Conservation (phyloP, 1,284 basidiomycete genomes). For the Cryptococcus maquisensis region DNA sequence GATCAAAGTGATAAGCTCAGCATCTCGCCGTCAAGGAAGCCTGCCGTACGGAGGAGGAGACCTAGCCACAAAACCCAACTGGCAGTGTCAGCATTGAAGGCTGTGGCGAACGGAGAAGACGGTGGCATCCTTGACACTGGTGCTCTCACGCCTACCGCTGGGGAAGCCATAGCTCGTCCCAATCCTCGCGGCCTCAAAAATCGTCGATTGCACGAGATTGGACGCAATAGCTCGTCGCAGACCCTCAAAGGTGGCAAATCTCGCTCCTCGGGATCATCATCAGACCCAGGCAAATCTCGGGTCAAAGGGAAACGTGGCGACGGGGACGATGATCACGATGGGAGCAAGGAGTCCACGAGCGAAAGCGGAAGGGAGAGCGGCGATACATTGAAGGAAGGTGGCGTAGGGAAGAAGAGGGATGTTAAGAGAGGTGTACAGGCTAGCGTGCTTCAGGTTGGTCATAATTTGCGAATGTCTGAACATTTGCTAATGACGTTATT, state of each 20-base stretch:
- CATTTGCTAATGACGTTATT: background rate
- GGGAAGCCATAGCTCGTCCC: too few relatives aligned
- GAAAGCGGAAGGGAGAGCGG: slow-evolving; percentile 41
- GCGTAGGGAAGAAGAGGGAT: slow-evolving; percentile 1
- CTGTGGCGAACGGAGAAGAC: slow-evolving; percentile 12
- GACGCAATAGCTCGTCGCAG: slow-evolving; percentile 4
- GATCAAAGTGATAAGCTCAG: slow-evolving; percentile 1
- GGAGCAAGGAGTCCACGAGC: slow-evolving; percentile 15
- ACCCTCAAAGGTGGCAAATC: slow-evolving; percentile 23
- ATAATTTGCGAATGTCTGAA: background rate
- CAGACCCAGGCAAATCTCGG: slow-evolving; percentile 18
- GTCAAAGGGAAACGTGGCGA: background rate
- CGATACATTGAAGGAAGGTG: slow-evolving; percentile 35
- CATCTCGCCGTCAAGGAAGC: background rate
- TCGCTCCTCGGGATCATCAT: background rate
- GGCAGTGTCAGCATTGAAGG: slow-evolving; percentile 36
- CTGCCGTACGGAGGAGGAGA: slow-evolving; percentile 25
- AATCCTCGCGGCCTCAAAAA: background rate
- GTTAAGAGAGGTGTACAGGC: slow-evolving; percentile 3
- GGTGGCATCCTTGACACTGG: background rate
- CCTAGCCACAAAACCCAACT: slow-evolving; percentile 30
- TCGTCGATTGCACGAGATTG: background rate
- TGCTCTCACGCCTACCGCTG: too few relatives aligned
- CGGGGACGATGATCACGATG: slow-evolving; percentile 3
- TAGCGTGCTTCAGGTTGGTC: slow-evolving; percentile 11